Percentiles rank a stretch among this genome's conserved stretches.
Conservation (phyloP, 2,329 filamentous ascomycete species). For the Colletotrichum tropicicola region DNA sequence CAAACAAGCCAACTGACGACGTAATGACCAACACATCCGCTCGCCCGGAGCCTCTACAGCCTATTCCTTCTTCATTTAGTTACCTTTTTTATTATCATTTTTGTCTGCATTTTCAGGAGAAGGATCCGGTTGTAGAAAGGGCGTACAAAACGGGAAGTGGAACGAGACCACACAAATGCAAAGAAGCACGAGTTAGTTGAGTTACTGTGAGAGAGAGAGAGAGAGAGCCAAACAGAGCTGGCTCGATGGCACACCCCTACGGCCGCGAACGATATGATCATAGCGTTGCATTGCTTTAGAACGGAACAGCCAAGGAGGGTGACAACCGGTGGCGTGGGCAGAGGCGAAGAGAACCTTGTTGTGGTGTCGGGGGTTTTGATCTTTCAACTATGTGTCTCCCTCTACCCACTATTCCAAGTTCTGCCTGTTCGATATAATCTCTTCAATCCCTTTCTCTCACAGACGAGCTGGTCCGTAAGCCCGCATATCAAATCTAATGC, state of each 20-base stretch:
- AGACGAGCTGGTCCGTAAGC: neutral
- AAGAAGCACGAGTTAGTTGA: neutral
- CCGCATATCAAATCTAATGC: slow-evolving; percentile 6
- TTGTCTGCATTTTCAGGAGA: slow-evolving; percentile 22
- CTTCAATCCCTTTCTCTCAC: neutral
- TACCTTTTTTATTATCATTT: slow-evolving; percentile 6
- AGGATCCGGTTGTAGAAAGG: slow-evolving; percentile 26
- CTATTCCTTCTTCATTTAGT: slow-evolving; percentile 20
- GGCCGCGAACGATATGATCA: slow-evolving; percentile 26
- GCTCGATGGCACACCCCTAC: slow-evolving; percentile 31
- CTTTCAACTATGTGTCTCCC: neutral
- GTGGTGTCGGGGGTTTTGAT: neutral
- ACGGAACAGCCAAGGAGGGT: neutral
- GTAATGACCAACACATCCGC: slow-evolving; percentile 42
- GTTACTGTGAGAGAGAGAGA: neutral
- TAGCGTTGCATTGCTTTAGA: slow-evolving; percentile 28
- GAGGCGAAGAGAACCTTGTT: neutral
- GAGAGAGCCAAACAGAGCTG: slow-evolving; percentile 31
- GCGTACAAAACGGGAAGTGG: slow-evolving; percentile 20
- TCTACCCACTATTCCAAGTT: slow-evolving; percentile 1
- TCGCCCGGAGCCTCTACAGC: slow-evolving; percentile 17
- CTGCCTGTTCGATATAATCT: slow-evolving; percentile 13
- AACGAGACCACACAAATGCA: neutral
- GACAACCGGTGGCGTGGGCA: neutral
- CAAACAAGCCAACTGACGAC: slow-evolving; percentile 34